Evolutionary conservation across 345 rosid genomes (phyloP), one percentile per base, ranked within the genome.

Genomic region (Arabidopsis suecica): DNA sequence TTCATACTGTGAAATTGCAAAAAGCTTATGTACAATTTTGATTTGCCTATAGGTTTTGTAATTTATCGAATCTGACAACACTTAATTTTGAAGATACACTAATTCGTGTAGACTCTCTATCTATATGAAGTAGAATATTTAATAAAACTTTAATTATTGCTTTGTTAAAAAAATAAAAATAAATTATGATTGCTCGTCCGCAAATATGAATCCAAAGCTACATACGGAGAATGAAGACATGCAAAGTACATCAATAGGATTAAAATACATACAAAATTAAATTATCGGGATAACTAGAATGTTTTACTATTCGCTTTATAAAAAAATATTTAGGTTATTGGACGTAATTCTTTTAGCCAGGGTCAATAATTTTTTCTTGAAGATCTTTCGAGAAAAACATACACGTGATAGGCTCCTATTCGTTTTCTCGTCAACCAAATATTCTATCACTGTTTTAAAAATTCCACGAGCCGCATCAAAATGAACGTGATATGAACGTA

Each of bases 381-480:
- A 50, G 59, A 30, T 22, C 9, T 73, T 64, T 71, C 72, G 62
- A 77, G 75, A 70, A 63, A 69, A 34, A 51, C 5, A 63, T 54
- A 65, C 81, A 78, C 77, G 81, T 78, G 77, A 71, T 58, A 58
- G 56, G 55, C 76, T 78, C 6, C 22, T 33, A 58, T 71, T 78
- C 68, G 69, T 40, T 58, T 48, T 58, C 63, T 41, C 61, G 33
- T 42, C 72, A 47, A 71, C 33, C 47, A 48, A 71, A 64, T 65
- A 48, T 44, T 76, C 58, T 4, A 36, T 77, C 47, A 11, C 37
- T 54, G 20, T 77, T 38, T 25, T 1, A 2, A 6, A 40, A 9
- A 1, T 56, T 48, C 30, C 49, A 59, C 68, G 32, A 65, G 2
- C 56, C n/a, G 73, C 67, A 12, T 37, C 57, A 48, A 40, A 33